phyloP scores from a whole-genome alignment of 306 rosid species.

The Canavalia gladiata region DNA sequence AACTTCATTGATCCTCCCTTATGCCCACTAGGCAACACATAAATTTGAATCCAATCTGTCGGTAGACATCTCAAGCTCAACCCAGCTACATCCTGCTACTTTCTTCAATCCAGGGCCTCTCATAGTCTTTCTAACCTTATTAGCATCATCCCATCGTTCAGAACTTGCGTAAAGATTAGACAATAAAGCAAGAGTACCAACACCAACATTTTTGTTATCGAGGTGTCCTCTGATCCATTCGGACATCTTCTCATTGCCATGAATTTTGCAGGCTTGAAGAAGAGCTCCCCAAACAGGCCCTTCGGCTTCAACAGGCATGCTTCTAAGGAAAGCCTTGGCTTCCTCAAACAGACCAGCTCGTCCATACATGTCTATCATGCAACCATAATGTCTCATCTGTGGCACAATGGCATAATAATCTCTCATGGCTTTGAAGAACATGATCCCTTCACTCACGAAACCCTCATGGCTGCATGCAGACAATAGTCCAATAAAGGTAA shows the following conservation, averaged over 20 bases:
- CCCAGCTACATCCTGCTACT: constrained; percentile 68
- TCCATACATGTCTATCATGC: constrained; percentile 63
- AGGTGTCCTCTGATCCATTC: constrained; percentile 61
- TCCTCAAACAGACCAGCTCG: constrained; percentile 69
- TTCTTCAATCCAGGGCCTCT: constrained; percentile 69
- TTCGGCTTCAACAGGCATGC: constrained; percentile 57
- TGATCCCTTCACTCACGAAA: constrained; percentile 52
- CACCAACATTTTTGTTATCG: constrained; percentile 48
- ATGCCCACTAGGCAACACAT: constrained; percentile 24
- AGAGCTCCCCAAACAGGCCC: constrained; percentile 75
- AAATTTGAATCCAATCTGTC: constrained; percentile 29
- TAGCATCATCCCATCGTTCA: constrained; percentile 78
- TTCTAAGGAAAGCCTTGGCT: constrained; percentile 63
- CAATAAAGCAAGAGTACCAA: constrained; percentile 73
- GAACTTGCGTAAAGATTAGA: constrained; percentile 72
- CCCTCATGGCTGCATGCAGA: constrained; percentile 81
- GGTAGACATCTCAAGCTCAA: constrained; percentile 54
- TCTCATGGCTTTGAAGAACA: constrained; percentile 72
- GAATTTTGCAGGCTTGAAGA: constrained; percentile 74
- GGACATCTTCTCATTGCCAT: constrained; percentile 67
- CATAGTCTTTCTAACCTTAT: constrained; percentile 64
- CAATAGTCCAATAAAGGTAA: constrained; percentile 72
- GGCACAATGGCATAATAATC: constrained; percentile 59
- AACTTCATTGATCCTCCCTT: constrained; percentile 27
- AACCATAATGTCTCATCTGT: constrained; percentile 58